Conservation (phyloP, 768 basidiomycete genomes). For the Cyclocybe cylindracea region DNA sequence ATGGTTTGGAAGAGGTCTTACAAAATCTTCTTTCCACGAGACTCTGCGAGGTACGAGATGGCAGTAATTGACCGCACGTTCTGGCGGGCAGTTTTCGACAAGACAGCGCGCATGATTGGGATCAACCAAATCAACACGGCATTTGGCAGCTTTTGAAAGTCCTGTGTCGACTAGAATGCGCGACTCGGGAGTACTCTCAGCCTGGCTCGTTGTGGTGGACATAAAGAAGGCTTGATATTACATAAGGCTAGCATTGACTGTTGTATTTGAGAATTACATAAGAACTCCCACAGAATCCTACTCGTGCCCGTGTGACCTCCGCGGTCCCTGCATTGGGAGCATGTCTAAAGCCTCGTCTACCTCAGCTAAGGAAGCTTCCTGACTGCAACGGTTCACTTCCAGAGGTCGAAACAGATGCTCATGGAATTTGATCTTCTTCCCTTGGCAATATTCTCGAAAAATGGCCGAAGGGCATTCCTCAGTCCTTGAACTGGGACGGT, state of each 20-base stretch:
- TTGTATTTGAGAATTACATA: too few species aligned
- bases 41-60: slow-evolving; percentile 3
- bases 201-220: too few species aligned
- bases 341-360: too few species aligned
- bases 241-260: too few species aligned
- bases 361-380: background rate
- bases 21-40: too few species aligned
- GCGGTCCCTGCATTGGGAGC: too few species aligned
- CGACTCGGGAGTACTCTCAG: too few species aligned
- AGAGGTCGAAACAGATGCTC: slow-evolving; percentile 80
- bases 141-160: too few species aligned
- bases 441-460: slow-evolving; percentile 66
- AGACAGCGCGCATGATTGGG: slow-evolving; percentile 9
- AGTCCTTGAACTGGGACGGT: background rate
- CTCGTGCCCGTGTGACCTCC: too few species aligned
- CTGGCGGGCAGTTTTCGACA: slow-evolving; percentile 9
- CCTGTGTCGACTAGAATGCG: too few species aligned
- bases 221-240: too few species aligned
- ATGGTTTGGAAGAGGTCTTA: background rate
- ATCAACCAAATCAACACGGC: background rate
- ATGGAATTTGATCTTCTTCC: slow-evolving; percentile 63
- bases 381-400: slow-evolving; percentile 9
- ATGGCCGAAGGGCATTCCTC: slow-evolving; percentile 57
- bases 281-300: too few species aligned
- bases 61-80: background rate